Base-by-base conservation (phyloP, 176 grass and related monocot genomes). In the Hordeum vulgare region DNA sequence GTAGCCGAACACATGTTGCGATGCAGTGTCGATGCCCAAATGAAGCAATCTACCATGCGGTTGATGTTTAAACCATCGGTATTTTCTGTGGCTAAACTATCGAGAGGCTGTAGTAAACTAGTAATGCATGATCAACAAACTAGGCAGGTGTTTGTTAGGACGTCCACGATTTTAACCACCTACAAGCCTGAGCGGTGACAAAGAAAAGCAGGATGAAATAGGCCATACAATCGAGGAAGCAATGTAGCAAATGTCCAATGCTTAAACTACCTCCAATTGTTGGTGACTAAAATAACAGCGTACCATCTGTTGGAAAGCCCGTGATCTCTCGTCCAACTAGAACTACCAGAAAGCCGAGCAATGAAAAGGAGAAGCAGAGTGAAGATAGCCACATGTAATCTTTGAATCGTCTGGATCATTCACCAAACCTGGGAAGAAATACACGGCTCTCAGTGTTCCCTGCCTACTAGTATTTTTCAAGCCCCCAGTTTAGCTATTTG, bases 261-360 rank as follows among this genome's bases (percentile, higher is more conserved):
- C 75, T 86, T 79, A 74, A 90, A 86, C 88, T 35, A 86, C 74
- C 66, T 24, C 26, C 80, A 86, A 66, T 83, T 86, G 42, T 37
- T 86, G 31, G 28, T 37, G 39, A 8, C 66, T 86, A 74, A 90
- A 86, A 66, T 90, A 86, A 59, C 20, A 74, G n/a, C 58, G 45
- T 49, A 73, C 66, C 36, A 20, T 85, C 74, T 83, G 47, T 60
- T 47, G 35, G 59, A 29, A 78, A 78, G 71, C 47, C 27, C 39
- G 57, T n/a, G 29, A 66, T 78, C 64, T 86, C 34, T 79, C 35
- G 59, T 68, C 79, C 74, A 86, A 37, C 79, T 83, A 86, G 40
- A 73, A 60, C 79, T 82, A 86, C 88, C 27, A 12, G 74, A 90
- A 90, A 90, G 66, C 66, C 3, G 36, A 78, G 60, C 21, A 51